Evolutionary conservation across 1,284 basidiomycete genomes (phyloP), one percentile per base, ranked within the genome.

Genomic region (Apiotrichum montevideense): DNA sequence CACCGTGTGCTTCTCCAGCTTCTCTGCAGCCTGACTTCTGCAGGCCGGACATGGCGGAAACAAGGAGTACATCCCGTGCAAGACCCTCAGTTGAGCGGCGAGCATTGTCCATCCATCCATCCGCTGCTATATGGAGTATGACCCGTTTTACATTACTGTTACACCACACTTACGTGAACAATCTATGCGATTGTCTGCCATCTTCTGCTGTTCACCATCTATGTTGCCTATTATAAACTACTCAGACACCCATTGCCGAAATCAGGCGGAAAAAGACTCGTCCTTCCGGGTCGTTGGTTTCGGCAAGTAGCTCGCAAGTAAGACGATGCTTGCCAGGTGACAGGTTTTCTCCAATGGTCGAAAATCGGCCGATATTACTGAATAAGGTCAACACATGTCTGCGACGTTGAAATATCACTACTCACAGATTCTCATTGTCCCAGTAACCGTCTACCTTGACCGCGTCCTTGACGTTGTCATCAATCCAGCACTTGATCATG

Each of bases 401-500:
- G 41, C 37, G 37, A 8, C 67, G 21, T 21, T 21, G 21, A 21
- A 21, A 21, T 47, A 55, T 59, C 3, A 6, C 3, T n/a, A 61
- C 59, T 57, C 49, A 51, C 56, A 54, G 32, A 39, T 33, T 35
- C 7, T 46, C 54, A 15, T 63, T 52, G n/a, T 65, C 58, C 72
- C 71, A 73, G 51, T 66, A 70, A 9, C 67, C 72, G 33, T 72
- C 68, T 11, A 73, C 51, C 21, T 55, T 56, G 42, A 55, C 50
- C 21, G 60, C 55, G n/a, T 68, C 54, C 46, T 60, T 50, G 35
- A 54, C 50, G 15, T 59, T 49, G 14, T 69, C 67, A 44, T 69
- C 73, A 39, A 69, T 65, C 74, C 74, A 75, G 54, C 75, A 77
- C 52, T 68, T 60, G 29, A 72, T 62, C 29, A 61, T 70, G 4